These are phyloP conservation scores for Tuber melanosporum DNA, from an alignment of 495 filamentous ascomycete species.

Conservation along the genomic window DNA sequence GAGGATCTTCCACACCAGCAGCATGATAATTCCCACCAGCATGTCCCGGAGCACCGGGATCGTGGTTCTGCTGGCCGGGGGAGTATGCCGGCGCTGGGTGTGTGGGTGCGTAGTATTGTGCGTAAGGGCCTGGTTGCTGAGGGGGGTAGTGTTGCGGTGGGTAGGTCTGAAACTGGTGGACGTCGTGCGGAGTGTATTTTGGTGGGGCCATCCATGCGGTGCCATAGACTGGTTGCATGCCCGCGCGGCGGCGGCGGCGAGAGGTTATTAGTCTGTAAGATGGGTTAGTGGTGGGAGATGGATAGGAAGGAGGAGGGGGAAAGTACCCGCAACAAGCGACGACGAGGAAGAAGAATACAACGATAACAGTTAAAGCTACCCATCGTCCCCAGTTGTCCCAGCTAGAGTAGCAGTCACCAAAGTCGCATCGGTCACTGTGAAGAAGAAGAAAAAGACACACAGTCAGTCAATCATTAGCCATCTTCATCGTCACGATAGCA, in stretches of 20 bases:
- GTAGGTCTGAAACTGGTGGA: conserved; percentile 11
- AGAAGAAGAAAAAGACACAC: not conserved
- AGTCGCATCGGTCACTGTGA: conserved; percentile 1
- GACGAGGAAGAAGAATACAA: conserved; percentile 30
- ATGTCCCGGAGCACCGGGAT: not conserved
- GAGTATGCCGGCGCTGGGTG: conserved; percentile 29
- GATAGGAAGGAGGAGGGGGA: not conserved
- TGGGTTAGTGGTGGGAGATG: not conserved
- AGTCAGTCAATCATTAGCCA: conserved; percentile 9
- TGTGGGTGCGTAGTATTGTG: conserved; percentile 28
- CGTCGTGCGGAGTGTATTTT: conserved; percentile 11
- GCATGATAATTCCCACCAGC: not conserved
- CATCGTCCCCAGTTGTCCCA: conserved; percentile 41
- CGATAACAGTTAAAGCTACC: conserved; percentile 46
- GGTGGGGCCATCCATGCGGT: conserved; percentile 37
- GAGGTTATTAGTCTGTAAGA: conserved; percentile 17
- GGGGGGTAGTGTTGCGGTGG: conserved; percentile 17
- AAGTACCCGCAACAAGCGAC: conserved; percentile 26
- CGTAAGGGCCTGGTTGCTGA: conserved; percentile 9
- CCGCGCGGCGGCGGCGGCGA: conserved; percentile 30
- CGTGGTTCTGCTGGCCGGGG: conserved; percentile 10
- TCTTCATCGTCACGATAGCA: not conserved
- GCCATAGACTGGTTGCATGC: conserved; percentile 29
- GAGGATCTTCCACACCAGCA: not conserved
- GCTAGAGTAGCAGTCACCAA: conserved; percentile 33